Conservation (phyloP, 352 stramenopile genomes). For the Pythium vanterpoolii region DNA sequence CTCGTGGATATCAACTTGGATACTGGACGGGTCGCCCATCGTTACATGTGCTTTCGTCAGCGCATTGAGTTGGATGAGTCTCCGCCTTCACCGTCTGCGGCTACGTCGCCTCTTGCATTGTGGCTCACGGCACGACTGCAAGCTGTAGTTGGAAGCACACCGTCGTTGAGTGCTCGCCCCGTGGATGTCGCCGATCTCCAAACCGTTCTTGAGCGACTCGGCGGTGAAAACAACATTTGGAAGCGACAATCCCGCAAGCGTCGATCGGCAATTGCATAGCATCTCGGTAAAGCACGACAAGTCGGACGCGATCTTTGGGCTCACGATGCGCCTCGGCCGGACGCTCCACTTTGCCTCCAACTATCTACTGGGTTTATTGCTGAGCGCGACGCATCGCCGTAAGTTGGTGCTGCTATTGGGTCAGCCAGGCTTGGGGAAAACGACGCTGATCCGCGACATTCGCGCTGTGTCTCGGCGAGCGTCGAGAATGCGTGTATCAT, state of each 20-base stretch:
- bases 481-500: constrained; percentile 79
- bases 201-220: constrained; percentile 38
- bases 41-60: not conserved
- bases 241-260: constrained; percentile 66
- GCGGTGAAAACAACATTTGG: constrained; percentile 55
- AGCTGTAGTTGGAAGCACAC: not conserved
- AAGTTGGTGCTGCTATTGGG: constrained; percentile 69
- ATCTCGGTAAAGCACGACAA: constrained; percentile 69
- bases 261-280: constrained; percentile 72
- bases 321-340: constrained; percentile 76
- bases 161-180: constrained; percentile 20
- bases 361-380: constrained; percentile 64
- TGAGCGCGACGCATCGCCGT: constrained; percentile 23
- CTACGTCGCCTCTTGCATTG: not conserved
- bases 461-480: constrained; percentile 45
- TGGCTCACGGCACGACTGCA: not conserved
- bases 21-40: constrained; percentile 7
- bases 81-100: not conserved
- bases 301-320: constrained; percentile 40
- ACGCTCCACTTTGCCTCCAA: constrained; percentile 57
- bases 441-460: constrained; percentile 80
- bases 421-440: constrained; percentile 67
- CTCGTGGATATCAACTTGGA: constrained; percentile 9
- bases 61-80: constrained; percentile 9
- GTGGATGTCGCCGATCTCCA: constrained; percentile 41